These are phyloP conservation scores for Globomyces pollinis-pini DNA, from an alignment of 192 early-diverging fungal genomes.

Conservation along the genomic window DNA sequence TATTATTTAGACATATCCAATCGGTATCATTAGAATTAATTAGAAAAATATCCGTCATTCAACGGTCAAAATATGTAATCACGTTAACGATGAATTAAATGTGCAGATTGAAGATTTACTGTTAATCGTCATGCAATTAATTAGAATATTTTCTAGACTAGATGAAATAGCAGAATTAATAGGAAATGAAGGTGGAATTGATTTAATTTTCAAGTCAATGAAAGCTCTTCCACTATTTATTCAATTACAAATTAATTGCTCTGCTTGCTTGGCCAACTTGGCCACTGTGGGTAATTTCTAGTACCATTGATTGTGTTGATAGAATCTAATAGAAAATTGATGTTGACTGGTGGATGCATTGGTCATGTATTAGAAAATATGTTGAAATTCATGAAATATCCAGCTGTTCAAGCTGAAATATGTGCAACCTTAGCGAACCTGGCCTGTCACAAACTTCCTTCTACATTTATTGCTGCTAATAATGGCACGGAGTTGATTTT, in stretches of 20 bases:
- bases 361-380: slow-evolving; percentile 16
- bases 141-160: slow-evolving; percentile 4
- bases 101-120: neutral
- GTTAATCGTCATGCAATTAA: neutral
- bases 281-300: slow-evolving; percentile 15
- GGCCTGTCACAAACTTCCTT: slow-evolving; percentile 14
- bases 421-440: slow-evolving; percentile 28
- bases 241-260: slow-evolving; percentile 27
- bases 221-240: slow-evolving; percentile 10
- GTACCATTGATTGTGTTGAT: neutral
- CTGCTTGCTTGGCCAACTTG: slow-evolving; percentile 27
- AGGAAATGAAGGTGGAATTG: slow-evolving; percentile 17
- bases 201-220: slow-evolving; percentile 22
- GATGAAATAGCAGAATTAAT: slow-evolving; percentile 17
- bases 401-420: slow-evolving; percentile 24
- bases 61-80: slow-evolving; percentile 1
- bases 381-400: slow-evolving; percentile 16
- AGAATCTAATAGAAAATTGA: slow-evolving; percentile 4
- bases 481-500: slow-evolving; percentile 18
- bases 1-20: neutral
- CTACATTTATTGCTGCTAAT: slow-evolving; percentile 11
- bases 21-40: slow-evolving; percentile 11
- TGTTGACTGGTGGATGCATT: slow-evolving; percentile 14
- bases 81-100: neutral
- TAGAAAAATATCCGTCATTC: slow-evolving; percentile 16